Base-by-base conservation (phyloP, 2,329 filamentous ascomycete genomes). In the Penicillium crustosum region DNA sequence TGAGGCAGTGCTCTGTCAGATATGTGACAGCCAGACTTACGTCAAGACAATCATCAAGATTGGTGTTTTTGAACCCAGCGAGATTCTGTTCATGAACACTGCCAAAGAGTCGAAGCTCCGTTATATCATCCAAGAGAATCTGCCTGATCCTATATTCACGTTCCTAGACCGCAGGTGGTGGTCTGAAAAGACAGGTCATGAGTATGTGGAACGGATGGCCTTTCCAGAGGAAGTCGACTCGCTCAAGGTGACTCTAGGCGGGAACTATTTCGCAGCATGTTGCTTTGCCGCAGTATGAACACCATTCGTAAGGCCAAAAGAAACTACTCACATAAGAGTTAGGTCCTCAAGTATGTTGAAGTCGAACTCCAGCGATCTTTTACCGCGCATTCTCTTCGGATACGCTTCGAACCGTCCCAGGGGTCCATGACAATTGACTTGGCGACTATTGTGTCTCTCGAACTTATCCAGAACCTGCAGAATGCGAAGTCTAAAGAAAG, bases 341-440 rank as follows among this genome's bases (percentile, higher is more conserved):
- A 96, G 91, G 89, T 82, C 4, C 80, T 97, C 71, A 91, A 90
- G 67, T 96, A 90, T 71, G 83, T 95, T 47, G 89, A 96, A 57
- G 75, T 88, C 1, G 84, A 86, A 7, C 81, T 91, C 60, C 81
- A 81, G 4, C 81, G 88, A 59, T 85, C 82, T 0, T 94, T 96
- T 70, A 82, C 86, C 4, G 80, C 83, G n/a, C 88, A 94, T 70
- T 93, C 93, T 21, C 82, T 97, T 33, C 86, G 91, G 4, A 89
- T 97, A 68, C 88, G 86, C 61, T 97, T 96, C 65, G 88, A 93
- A 67, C 89, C 92, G 1, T 92, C 91, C 0, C 90, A 96, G 70
- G 90, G 93, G 25, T 90, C 91, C 0, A 96, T 97, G 93, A 91
- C 96, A 84, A 95, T 97, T 66, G 93, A 97, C 68, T 82, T 94